Evolutionary conservation across 352 stramenopile species (phyloP).

Genomic region (Phytophthora melonis): DNA sequence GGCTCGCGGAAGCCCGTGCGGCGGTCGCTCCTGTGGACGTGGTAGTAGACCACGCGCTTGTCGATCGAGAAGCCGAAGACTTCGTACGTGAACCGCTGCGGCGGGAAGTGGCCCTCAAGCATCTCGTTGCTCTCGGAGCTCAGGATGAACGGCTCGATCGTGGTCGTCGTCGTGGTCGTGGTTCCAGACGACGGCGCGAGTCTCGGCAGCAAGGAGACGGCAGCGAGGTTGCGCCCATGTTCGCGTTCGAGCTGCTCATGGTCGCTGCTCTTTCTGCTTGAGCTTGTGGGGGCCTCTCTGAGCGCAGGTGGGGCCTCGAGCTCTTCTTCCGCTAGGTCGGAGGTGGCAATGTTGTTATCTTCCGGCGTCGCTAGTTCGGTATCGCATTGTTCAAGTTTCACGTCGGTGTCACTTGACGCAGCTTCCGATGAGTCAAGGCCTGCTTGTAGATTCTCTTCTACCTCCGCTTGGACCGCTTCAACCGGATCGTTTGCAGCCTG

Average conservation of each 20-base stretch:
- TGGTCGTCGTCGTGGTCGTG: slow-evolving; percentile 17
- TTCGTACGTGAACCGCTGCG: slow-evolving; percentile 39
- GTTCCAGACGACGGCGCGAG: slow-evolving; percentile 3
- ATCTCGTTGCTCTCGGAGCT: slow-evolving; percentile 25
- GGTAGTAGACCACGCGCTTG: slow-evolving; percentile 51
- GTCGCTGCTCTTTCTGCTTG: slow-evolving; percentile 16
- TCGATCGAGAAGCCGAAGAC: slow-evolving; percentile 48
- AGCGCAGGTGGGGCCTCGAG: neutral
- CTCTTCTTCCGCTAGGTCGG: slow-evolving; percentile 6
- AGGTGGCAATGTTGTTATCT: too few species aligned
- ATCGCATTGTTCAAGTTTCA: neutral
- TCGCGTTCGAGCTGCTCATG: neutral
- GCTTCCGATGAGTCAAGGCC: neutral
- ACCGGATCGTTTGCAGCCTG: slow-evolving; percentile 22
- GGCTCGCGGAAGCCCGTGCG: slow-evolving; percentile 30
- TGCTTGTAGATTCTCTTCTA: neutral
- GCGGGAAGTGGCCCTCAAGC: slow-evolving; percentile 15
- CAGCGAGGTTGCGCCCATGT: neutral
- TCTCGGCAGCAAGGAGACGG: slow-evolving; percentile 12
- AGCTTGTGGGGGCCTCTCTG: neutral
- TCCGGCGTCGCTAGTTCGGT: neutral
- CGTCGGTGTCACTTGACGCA: neutral
- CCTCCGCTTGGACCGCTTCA: slow-evolving; percentile 15
- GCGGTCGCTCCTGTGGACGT: slow-evolving; percentile 45
- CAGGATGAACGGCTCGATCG: slow-evolving; percentile 22